These are phyloP conservation scores for Tetraselmis chui DNA, from an alignment of 139 green algal genomes.

Conservation along the genomic window DNA sequence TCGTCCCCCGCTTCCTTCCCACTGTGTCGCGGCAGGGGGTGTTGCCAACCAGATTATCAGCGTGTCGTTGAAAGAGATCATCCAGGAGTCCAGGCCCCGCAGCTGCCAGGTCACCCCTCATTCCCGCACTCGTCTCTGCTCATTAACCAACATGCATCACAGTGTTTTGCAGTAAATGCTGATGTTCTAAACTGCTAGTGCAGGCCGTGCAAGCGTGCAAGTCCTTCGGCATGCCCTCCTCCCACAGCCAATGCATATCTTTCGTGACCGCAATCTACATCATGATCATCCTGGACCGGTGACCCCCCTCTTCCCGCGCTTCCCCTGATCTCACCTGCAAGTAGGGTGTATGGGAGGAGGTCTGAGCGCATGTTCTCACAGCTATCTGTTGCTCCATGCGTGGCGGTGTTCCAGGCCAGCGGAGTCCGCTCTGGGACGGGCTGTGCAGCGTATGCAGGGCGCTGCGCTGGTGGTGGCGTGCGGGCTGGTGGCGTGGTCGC, in stretches of 20 bases:
- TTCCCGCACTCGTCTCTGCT: no score
- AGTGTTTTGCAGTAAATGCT: no score
- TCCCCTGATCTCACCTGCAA: background rate
- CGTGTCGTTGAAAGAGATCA: background rate
- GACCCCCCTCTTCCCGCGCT: no score
- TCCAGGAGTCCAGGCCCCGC: background rate
- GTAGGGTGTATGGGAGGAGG: no score
- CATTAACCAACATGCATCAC: no score
- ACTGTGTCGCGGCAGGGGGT: no score
- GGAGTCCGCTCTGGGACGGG: background rate
- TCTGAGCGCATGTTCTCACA: no score
- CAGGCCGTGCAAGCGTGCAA: background rate
- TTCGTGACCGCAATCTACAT: background rate
- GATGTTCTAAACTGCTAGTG: no score
- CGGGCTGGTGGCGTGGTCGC: background rate
- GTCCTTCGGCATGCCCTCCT: constrained; percentile 5
- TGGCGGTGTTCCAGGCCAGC: no score
- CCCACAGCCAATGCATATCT: background rate
- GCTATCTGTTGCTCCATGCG: no score
- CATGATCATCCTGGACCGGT: background rate
- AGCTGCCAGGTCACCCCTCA: background rate
- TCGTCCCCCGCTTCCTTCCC: no score
- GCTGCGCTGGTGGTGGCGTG: background rate
- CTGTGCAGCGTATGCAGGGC: background rate
- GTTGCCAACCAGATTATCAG: background rate